These are phyloP conservation scores for Suillus spraguei DNA, from an alignment of 768 basidiomycete species.

Conservation along the genomic window DNA sequence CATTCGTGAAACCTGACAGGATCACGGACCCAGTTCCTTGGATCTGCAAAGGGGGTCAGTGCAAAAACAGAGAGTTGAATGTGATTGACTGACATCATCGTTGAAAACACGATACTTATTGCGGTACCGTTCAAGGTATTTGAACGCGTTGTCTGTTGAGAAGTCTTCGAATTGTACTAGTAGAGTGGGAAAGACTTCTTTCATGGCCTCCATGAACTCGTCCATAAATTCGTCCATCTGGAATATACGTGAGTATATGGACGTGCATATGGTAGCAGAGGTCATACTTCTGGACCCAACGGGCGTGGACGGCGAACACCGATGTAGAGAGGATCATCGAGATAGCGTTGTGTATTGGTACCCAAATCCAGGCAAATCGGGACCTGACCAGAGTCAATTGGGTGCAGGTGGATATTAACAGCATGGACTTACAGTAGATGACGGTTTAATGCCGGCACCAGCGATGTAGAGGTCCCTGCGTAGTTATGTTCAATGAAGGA, in stretches of 20 bases:
- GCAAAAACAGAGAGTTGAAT: background rate
- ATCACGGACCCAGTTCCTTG: constrained; percentile 80
- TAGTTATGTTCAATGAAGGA: constrained; percentile 6
- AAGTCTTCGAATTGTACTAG: constrained; percentile 81
- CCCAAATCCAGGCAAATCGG: constrained; percentile 77
- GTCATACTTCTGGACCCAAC: constrained; percentile 42
- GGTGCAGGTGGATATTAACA: background rate
- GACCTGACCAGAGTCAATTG: constrained; percentile 33
- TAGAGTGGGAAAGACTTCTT: constrained; percentile 62
- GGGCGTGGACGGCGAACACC: constrained; percentile 64
- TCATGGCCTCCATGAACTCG: constrained; percentile 72
- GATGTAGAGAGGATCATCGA: constrained; percentile 76
- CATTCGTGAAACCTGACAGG: constrained; percentile 74
- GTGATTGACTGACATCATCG: constrained; percentile 58
- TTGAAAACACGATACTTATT: constrained; percentile 64
- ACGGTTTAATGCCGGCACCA: constrained; percentile 64
- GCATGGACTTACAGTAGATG: constrained; percentile 38
- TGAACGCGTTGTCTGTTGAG: constrained; percentile 78
- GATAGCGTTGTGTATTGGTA: constrained; percentile 67
- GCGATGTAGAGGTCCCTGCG: constrained; percentile 67
- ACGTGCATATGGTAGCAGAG: constrained; percentile 1
- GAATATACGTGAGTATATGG: constrained; percentile 5
- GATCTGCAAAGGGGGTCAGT: constrained; percentile 39
- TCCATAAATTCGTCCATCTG: constrained; percentile 78
- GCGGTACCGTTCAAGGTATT: constrained; percentile 66